Conservation (phyloP, 2,329 filamentous ascomycete species). For the Sphaerulina musiva region DNA sequence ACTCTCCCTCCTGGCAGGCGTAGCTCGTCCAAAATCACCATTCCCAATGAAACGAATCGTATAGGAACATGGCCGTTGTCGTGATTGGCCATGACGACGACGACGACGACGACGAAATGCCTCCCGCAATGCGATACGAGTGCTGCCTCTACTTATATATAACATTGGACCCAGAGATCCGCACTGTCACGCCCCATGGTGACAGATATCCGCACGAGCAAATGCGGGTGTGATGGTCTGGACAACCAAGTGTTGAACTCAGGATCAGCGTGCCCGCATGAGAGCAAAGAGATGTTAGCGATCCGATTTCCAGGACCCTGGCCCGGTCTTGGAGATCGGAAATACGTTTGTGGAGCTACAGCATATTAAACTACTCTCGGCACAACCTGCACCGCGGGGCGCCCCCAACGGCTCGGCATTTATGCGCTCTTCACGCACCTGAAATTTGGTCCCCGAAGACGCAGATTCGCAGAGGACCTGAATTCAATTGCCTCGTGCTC, state of each 20-base stretch:
- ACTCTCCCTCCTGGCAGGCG: slow-evolving; percentile 8
- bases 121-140: neutral
- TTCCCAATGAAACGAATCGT: slow-evolving; percentile 9
- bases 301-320: neutral
- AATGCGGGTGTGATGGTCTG: neutral
- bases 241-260: neutral
- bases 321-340: neutral
- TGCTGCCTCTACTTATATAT: neutral
- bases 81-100: slow-evolving; percentile 9
- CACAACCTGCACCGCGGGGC: neutral
- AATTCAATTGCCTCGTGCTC: neutral
- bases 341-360: neutral
- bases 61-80: neutral
- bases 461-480: neutral
- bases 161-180: neutral
- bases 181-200: neutral
- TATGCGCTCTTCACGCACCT: neutral
- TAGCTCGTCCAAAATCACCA: slow-evolving; percentile 16
- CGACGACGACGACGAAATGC: neutral
- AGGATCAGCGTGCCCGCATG: neutral
- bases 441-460: neutral
- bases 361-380: neutral
- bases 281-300: neutral
- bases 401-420: neutral
- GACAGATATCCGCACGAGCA: neutral